These are phyloP conservation scores for Ophiocordyceps robertsii DNA, from an alignment of 2,329 filamentous ascomycete species.

Conservation along the genomic window DNA sequence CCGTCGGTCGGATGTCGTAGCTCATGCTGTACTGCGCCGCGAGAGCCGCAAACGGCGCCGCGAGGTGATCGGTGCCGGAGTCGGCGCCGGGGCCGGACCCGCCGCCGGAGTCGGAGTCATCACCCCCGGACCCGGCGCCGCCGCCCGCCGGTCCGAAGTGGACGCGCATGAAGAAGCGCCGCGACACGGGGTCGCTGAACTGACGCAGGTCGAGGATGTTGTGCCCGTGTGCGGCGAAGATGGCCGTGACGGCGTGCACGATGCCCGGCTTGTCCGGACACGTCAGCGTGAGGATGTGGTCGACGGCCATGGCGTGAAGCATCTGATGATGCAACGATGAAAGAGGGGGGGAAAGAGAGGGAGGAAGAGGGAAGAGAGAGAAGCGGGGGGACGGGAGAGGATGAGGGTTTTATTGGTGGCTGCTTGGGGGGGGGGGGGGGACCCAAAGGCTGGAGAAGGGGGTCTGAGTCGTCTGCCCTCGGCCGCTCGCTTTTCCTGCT, in stretches of 20 bases:
- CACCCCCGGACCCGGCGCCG: slow-evolving; percentile 17
- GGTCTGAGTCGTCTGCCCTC: too few species aligned
- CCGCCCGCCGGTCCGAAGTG: slow-evolving; percentile 53
- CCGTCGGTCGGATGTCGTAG: slow-evolving; percentile 55
- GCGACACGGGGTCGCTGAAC: slow-evolving; percentile 61
- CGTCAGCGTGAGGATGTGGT: slow-evolving; percentile 67
- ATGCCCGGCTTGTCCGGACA: slow-evolving; percentile 79
- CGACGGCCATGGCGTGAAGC: slow-evolving; percentile 20
- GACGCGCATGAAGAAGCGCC: slow-evolving; percentile 80
- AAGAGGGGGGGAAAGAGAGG: not conserved
- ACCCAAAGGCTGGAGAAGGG: too few species aligned
- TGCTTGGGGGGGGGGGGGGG: too few species aligned
- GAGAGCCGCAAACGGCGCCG: slow-evolving; percentile 43
- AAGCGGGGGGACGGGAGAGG: too few species aligned
- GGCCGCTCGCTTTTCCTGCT: too few species aligned
- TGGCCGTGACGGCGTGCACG: slow-evolving; percentile 69
- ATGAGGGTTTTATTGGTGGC: too few species aligned
- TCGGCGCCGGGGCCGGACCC: not conserved
- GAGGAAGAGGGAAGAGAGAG: not conserved
- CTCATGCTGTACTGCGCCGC: slow-evolving; percentile 53
- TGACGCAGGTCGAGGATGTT: slow-evolving; percentile 80
- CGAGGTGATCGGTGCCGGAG: slow-evolving; percentile 32
- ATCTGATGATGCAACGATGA: too few species aligned
- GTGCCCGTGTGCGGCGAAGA: slow-evolving; percentile 59
- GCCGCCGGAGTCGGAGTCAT: slow-evolving; percentile 15